phyloP scores from a whole-genome alignment of 805 yeast genomes.

The Candida maltosa region DNA sequence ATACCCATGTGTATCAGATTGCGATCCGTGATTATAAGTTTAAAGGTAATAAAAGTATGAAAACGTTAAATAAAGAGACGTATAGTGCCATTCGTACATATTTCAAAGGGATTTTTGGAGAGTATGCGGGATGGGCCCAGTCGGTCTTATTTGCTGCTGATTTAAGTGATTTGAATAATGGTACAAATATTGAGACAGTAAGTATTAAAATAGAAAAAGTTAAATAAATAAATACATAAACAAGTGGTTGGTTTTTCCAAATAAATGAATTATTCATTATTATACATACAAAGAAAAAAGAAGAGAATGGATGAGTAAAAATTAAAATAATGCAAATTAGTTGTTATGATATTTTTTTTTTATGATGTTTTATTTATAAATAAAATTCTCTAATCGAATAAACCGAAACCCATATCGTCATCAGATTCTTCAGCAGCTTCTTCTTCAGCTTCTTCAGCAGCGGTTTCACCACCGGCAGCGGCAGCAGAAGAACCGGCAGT shows the following conservation, averaged over 20 bases:
- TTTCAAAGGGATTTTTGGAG: slow-evolving; percentile 76
- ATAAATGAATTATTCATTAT: too few species aligned
- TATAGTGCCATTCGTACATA: slow-evolving; percentile 57
- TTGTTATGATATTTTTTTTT: too few species aligned
- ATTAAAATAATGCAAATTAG: too few species aligned
- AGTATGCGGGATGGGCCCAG: slow-evolving; percentile 98
- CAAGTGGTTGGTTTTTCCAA: not conserved
- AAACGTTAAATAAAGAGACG: slow-evolving; percentile 46
- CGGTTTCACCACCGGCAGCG: slow-evolving; percentile 59
- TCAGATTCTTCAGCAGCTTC: slow-evolving; percentile 68
- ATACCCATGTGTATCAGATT: slow-evolving; percentile 90
- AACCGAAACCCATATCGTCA: slow-evolving; percentile 91
- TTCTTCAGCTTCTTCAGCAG: slow-evolving; percentile 64
- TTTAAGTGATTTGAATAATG: slow-evolving; percentile 66
- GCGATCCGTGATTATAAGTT: slow-evolving; percentile 78
- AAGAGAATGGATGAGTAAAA: too few species aligned
- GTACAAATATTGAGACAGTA: slow-evolving; percentile 31
- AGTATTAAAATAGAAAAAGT: slow-evolving; percentile 1
- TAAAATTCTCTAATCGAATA: slow-evolving; percentile 75
- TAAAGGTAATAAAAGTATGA: slow-evolving; percentile 38
- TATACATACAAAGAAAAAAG: too few species aligned
- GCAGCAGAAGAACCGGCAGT: slow-evolving; percentile 31
- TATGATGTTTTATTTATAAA: slow-evolving; percentile 1
- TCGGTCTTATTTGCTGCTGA: slow-evolving; percentile 90
- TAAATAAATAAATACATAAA: not conserved